Percentiles rank a stretch among this genome's conserved stretches.
These are phyloP conservation scores for Platanthera guangdongensis DNA, from an alignment of 106 monocot species.

Conservation along the genomic window DNA sequence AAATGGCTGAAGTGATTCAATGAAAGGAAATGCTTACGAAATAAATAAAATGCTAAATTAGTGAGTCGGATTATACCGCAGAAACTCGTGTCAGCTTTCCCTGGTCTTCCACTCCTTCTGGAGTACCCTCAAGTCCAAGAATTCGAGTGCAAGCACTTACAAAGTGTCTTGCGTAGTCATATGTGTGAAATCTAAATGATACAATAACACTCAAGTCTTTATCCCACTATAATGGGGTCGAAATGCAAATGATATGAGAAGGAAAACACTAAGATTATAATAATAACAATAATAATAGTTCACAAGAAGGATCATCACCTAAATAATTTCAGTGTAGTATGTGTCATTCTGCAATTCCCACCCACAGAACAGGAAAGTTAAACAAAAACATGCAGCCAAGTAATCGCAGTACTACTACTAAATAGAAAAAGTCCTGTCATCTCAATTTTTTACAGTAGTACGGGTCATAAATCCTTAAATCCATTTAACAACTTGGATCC, in stretches of 20 bases:
- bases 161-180: slow-evolving; percentile 99
- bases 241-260: slow-evolving; percentile 40
- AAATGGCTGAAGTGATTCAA: background rate
- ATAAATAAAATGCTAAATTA: background rate
- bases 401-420: background rate
- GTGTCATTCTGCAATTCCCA: background rate
- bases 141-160: slow-evolving; percentile 98
- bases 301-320: background rate
- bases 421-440: background rate
- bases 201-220: too few relatives aligned
- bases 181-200: slow-evolving; percentile 80
- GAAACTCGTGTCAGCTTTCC: slow-evolving; percentile 90
- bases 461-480: background rate
- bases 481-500: background rate
- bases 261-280: background rate
- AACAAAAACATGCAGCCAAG: background rate
- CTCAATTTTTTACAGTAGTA: background rate
- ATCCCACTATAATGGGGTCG: background rate
- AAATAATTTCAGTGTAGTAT: background rate
- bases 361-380: background rate
- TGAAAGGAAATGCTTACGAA: background rate
- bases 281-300: background rate
- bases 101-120: slow-evolving; percentile 98
- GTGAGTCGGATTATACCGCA: slow-evolving; percentile 45
- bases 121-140: slow-evolving; percentile 94